Evolutionary conservation across 2,329 filamentous ascomycete genomes (phyloP), one percentile per base, ranked within the genome.

Genomic region (Didymella glomerata): DNA sequence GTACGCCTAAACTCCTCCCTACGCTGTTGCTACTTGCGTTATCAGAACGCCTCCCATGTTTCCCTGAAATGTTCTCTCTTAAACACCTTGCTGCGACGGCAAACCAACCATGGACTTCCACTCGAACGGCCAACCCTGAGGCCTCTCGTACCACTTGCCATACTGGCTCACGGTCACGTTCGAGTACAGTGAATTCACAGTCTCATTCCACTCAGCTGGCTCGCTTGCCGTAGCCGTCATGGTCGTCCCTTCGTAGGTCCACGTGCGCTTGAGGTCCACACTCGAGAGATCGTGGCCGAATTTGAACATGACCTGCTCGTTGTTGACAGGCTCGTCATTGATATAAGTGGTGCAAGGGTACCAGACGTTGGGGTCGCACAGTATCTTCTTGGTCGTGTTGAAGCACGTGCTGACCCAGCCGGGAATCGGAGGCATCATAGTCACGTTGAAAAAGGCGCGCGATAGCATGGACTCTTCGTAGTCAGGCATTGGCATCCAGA

Each of bases 81-180:
- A 16, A 7, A 46, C 22, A 20, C 30, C 3, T 8, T 27, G 20
- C 22, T 25, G 18, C 9, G 22, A 22, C 18, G 18, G 6, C 27
- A 45, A 60, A 5, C 47, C 57, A 22, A 40, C 47, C 20, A 57
- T 42, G 32, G 58, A 11, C 22, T 30, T 51, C 16, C 20, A 50
- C 8, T 27, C 32, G 28, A 66, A 59, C 6, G 32, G 18, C 63
- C 65, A 65, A 1, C 24, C 48, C 6, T 40, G 49, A 27, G 32
- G n/a, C 32, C 49, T 52, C 22, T 18, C 1, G 41, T 60, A 64
- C 20, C 11, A n/a, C 24, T 46, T 57, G 9, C 60, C 58, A 28
- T 30, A 34, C 20, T 50, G 38, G 20, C 48, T 60, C 30, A 52
- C 47, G 36, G 63, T 66, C 54, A 63, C 49, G 44, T 70, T 70